A percentile compares a stretch with the other conserved stretches of the same genome.
Conservation (phyloP, 352 stramenopile genomes). For the Peronosclerospora sorghi region DNA sequence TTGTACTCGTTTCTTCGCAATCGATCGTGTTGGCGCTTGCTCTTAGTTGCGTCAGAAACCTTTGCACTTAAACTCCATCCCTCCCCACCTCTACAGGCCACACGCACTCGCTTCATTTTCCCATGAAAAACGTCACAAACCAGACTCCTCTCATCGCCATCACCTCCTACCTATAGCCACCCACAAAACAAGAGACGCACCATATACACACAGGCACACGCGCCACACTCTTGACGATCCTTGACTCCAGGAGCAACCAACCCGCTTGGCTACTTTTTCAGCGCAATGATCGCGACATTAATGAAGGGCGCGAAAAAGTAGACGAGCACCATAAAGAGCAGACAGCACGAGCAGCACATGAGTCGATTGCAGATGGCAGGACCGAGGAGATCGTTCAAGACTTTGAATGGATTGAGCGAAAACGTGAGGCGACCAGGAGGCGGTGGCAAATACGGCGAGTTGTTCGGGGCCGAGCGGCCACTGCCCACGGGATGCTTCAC, state of each 20-base stretch:
- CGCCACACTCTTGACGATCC: too few species aligned
- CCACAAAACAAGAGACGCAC: too few species aligned
- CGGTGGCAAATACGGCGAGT: slow-evolving; percentile 86
- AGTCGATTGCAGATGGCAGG: slow-evolving; percentile 80
- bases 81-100: too few species aligned
- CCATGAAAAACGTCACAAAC: too few species aligned
- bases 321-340: slow-evolving; percentile 76
- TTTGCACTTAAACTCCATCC: too few species aligned
- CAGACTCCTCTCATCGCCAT: too few species aligned
- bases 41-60: too few species aligned
- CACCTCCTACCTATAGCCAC: too few species aligned
- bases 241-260: not conserved
- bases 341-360: slow-evolving; percentile 78
- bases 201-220: too few species aligned
- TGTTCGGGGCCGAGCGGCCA: slow-evolving; percentile 86
- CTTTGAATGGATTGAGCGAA: slow-evolving; percentile 86
- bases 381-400: slow-evolving; percentile 80
- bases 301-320: slow-evolving; percentile 83
- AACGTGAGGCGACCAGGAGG: slow-evolving; percentile 86
- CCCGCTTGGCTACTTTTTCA: slow-evolving; percentile 30
- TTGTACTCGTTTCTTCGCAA: too few species aligned
- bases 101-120: too few species aligned
- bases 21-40: too few species aligned
- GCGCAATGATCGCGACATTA: slow-evolving; percentile 65
- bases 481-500: slow-evolving; percentile 66